A percentile compares a stretch with the other conserved stretches of the same genome.
These are phyloP conservation scores for Hawksworthiomyces lignivorus DNA, from an alignment of 2,329 filamentous ascomycete species.

Conservation along the genomic window DNA sequence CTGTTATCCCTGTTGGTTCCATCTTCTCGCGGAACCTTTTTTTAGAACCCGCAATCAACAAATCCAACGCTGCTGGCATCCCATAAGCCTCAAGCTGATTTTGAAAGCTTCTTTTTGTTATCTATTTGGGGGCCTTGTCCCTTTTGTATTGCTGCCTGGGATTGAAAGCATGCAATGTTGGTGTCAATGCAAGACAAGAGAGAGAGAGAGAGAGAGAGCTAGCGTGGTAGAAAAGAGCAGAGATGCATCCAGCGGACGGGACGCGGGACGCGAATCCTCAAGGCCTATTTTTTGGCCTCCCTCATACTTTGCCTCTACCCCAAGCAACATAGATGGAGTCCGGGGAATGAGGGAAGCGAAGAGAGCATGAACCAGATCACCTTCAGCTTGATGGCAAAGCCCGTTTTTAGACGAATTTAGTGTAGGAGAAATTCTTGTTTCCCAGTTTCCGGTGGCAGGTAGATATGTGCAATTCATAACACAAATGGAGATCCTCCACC, in stretches of 20 bases:
- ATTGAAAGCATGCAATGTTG: conserved; percentile 4
- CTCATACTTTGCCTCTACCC: neutral
- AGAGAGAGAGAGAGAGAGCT: neutral
- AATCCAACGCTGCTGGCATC: too few species aligned
- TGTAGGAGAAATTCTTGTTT: neutral
- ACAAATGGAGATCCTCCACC: too few species aligned
- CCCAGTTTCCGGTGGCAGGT: neutral
- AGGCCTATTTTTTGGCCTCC: neutral
- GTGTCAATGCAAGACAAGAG: conserved; percentile 1
- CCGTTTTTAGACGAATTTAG: neutral
- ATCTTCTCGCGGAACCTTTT: too few species aligned
- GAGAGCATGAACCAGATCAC: conserved; percentile 4
- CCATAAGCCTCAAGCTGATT: too few species aligned
- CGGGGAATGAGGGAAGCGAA: neutral
- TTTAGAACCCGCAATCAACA: too few species aligned
- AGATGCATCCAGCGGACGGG: neutral
- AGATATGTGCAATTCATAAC: neutral
- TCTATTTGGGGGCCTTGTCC: too few species aligned
- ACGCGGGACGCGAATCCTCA: conserved; percentile 3
- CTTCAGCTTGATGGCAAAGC: conserved; percentile 1
- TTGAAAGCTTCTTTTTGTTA: too few species aligned
- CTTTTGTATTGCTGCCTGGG: neutral
- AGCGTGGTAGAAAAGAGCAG: conserved; percentile 2
- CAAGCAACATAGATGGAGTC: neutral
- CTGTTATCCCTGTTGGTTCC: too few species aligned